phyloP scores from a whole-genome alignment of 768 basidiomycete genomes.

The Phlebiopsis gigantea region DNA sequence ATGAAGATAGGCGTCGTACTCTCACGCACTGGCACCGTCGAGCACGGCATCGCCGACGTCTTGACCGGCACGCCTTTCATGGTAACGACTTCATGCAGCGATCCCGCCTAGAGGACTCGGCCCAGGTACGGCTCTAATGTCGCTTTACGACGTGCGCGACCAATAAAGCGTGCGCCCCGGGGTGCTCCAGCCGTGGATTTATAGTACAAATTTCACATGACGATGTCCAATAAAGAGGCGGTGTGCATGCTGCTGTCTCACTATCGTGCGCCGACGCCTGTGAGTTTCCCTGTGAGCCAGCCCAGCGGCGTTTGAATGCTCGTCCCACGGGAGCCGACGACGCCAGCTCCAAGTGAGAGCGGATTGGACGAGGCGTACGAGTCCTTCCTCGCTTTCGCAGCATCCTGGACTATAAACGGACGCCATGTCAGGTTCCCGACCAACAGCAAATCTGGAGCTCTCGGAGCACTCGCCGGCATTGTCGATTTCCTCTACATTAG shows the following conservation, averaged over 20 bases:
- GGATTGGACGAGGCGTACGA: conserved; percentile 82
- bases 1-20: background rate
- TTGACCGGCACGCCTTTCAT: background rate
- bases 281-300: conserved; percentile 73
- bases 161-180: background rate
- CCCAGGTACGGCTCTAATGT: background rate
- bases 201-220: background rate
- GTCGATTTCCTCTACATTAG: conserved; percentile 84
- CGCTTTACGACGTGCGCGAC: background rate
- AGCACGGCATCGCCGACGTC: background rate
- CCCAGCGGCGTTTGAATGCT: conserved; percentile 68
- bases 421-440: background rate
- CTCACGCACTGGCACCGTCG: background rate
- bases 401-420: conserved; percentile 51
- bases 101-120: background rate
- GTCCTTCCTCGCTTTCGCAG: conserved; percentile 68
- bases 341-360: conserved; percentile 60
- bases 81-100: background rate
- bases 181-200: background rate
- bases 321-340: conserved; percentile 54
- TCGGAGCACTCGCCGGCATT: conserved; percentile 45
- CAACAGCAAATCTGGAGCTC: background rate
- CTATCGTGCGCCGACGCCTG: conserved; percentile 53
- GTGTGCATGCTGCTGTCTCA: background rate
- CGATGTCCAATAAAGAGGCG: background rate